Evolutionary conservation across 352 stramenopile species (phyloP), one percentile per base, ranked within the genome.

Genomic region (Globisporangium spiculum): DNA sequence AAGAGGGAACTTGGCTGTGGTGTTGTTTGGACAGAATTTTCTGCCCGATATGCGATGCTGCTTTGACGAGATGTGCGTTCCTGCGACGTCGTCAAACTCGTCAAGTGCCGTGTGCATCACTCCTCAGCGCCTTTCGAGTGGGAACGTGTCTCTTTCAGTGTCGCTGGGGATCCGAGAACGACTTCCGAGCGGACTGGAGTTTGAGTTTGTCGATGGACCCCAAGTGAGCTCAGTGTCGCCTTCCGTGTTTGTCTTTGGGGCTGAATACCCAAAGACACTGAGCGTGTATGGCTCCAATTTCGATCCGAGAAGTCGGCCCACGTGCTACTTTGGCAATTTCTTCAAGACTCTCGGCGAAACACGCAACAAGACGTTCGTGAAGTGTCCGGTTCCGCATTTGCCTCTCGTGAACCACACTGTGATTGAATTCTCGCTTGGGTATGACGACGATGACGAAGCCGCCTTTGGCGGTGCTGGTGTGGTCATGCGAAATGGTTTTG

Each of bases 11-110:
- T 83, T 71, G 9, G 41, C 3, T 7, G 54, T 91, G 5, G 8
- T n/a, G n/a, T 18, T 91, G 8, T 26, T 34, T 22, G 78, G 76
- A 3, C 32, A 61, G 9, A 26, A 76, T 36, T 74, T 87, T 20
- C 34, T 36, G 0, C 52, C 62, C 16, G 63, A 69, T 0, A 79
- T 83, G 69, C 60, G 59, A 1, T 90, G 82, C 63, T 90, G 80
- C 52, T 88, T 90, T 69, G 78, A 53, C 5, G 58, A 60, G n/a
- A 18, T 60, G 3, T 90, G 82, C 53, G 55, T 67, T 18, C 67
- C 60, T 16, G 30, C 83, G 1, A n/a, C 20, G 10, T 10, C 68
- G 16, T 9, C 68, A 12, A 76, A 73, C 41, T 53, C 52, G 22
- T 74, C 76, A 2, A 73, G 16, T 16, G 76, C 64, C 4, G 70